phyloP scores from a whole-genome alignment of 768 basidiomycete species.

The Tricholoma saponaceum region DNA sequence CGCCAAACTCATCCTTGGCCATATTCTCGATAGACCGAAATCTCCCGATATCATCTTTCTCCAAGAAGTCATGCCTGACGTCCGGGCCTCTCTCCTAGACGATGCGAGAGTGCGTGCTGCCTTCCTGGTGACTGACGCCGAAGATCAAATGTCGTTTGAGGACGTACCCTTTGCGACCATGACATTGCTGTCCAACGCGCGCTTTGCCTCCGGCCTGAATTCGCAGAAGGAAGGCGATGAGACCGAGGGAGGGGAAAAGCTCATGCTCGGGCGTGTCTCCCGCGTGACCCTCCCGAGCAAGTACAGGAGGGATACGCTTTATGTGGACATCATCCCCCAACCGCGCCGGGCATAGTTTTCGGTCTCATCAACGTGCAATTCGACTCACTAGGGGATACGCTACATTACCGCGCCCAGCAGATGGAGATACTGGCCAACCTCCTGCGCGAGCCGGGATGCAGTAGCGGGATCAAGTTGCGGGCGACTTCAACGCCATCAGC shows the following conservation, averaged over 20 bases:
- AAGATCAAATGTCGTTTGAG: conserved; percentile 31
- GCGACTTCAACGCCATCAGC: conserved; percentile 43
- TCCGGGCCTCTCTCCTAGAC: conserved; percentile 27
- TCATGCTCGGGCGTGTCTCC: conserved; percentile 24
- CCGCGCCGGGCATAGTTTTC: conserved; percentile 15
- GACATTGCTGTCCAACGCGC: conserved; percentile 31
- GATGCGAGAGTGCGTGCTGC: conserved; percentile 27
- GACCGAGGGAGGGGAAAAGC: conserved; percentile 20
- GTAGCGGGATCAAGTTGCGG: conserved; percentile 38
- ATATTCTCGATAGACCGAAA: conserved; percentile 27
- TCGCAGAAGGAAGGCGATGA: conserved; percentile 9
- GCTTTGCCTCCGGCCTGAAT: conserved; percentile 23
- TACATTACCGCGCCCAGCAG: too few relatives aligned
- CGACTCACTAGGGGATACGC: too few relatives aligned
- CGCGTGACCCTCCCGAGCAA: conserved; percentile 31
- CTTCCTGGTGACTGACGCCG: conserved; percentile 33
- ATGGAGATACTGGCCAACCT: too few relatives aligned
- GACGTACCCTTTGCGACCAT: conserved; percentile 31
- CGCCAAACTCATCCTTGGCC: conserved; percentile 28
- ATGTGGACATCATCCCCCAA: conserved; percentile 28
- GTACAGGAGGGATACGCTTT: conserved; percentile 33
- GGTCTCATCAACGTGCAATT: conserved; percentile 18
- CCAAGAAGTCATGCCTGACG: conserved; percentile 32
- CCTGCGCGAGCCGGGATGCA: too few relatives aligned
- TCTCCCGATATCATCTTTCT: conserved; percentile 33